Evolutionary conservation across 352 stramenopile species (phyloP).

Genomic region (Thalassiosira sp.): DNA sequence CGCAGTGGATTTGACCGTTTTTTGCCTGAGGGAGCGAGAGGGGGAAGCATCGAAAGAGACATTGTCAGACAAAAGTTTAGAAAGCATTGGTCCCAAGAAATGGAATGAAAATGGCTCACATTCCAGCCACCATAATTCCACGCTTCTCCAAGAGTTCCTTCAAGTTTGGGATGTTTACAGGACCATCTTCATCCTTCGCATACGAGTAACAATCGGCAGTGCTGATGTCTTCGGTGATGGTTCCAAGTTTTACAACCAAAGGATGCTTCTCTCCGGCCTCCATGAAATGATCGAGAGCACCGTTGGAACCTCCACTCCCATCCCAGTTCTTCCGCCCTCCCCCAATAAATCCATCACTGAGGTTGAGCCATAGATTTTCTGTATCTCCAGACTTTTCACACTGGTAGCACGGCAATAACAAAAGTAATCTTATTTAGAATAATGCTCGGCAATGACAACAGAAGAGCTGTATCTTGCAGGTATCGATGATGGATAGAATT

Average conservation of each 20-base stretch:
- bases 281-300: constrained; percentile 94
- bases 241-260: constrained; percentile 97
- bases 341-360: constrained; percentile 89
- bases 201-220: constrained; percentile 98
- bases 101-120: constrained; percentile 44
- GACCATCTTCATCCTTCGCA: constrained; percentile 94
- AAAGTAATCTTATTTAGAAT: background rate
- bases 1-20: constrained; percentile 98
- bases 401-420: constrained; percentile 6
- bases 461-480: background rate
- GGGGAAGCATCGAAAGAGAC: background rate
- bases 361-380: constrained; percentile 99
- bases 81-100: background rate
- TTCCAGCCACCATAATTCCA: constrained; percentile 90
- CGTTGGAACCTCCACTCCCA: constrained; percentile 93
- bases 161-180: constrained; percentile 94
- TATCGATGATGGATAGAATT: too few species aligned
- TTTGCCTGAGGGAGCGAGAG: constrained; percentile 69
- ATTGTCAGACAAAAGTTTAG: background rate
- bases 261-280: constrained; percentile 92
- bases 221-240: constrained; percentile 88
- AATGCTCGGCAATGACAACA: background rate
- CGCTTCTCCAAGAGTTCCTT: constrained; percentile 92
- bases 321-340: constrained; percentile 93
- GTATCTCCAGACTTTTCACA: constrained; percentile 93